Conservation (phyloP, 108 stramenopile species). For the Fragilaria crotonensis region DNA sequence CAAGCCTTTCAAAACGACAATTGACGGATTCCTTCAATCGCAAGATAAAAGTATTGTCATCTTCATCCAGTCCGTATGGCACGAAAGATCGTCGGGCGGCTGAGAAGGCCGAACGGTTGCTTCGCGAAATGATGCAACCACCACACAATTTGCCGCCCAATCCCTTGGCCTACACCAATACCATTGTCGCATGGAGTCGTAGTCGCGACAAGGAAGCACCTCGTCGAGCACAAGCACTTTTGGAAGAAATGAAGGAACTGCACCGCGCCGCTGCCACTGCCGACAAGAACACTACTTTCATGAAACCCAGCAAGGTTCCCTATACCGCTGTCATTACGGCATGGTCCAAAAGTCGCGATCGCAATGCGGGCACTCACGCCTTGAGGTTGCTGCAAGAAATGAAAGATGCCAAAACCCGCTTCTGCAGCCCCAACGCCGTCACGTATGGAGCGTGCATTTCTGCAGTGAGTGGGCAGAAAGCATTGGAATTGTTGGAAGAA, state of each 20-base stretch:
- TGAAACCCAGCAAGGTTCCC: background rate
- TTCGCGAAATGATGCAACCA: constrained; percentile 5
- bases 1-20: background rate
- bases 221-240: constrained; percentile 33
- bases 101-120: constrained; percentile 5
- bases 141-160: constrained; percentile 19
- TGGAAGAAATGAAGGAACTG: constrained; percentile 42
- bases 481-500: constrained; percentile 39
- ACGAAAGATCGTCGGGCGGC: background rate
- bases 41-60: background rate
- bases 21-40: background rate
- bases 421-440: background rate
- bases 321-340: constrained; percentile 12
- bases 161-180: constrained; percentile 23
- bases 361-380: constrained; percentile 28
- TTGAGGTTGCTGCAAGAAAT: constrained; percentile 38
- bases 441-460: background rate
- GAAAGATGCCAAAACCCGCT: constrained; percentile 16
- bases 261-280: background rate
- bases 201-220: constrained; percentile 42
- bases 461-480: background rate
- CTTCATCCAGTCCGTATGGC: background rate
- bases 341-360: constrained; percentile 1
- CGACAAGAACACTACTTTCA: background rate
- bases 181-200: constrained; percentile 59